Base-by-base conservation (phyloP, 352 stramenopile genomes). In the Phytopythium sindhum region DNA sequence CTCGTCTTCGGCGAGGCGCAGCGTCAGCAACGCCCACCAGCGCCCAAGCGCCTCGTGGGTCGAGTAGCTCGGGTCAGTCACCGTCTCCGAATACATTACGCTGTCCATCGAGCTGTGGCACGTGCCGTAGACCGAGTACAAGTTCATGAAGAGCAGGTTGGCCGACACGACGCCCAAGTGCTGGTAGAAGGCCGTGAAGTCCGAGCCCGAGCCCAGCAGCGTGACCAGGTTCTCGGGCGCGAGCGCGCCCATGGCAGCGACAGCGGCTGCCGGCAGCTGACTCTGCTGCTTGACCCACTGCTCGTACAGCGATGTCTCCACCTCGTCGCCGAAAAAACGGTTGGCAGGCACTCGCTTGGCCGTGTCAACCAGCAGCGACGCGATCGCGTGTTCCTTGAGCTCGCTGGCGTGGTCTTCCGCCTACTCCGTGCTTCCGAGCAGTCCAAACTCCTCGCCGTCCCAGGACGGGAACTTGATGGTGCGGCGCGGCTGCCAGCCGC, bases 51-150 rank as follows among this genome's bases (percentile, higher is more conserved):
- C 65, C 8, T 61, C 59, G 51, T 84, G 77, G 8, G 72, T 67
- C 39, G 59, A 51, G 61, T 77, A 88, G n/a, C 66, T 60, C 47
- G 80, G 78, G 63, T 89, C 80, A 4, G 53, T 74, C 26, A 79
- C 59, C 19, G 79, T 78, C 41, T 88, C 79, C 19, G 48, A 54
- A 45, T 74, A 95, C 41, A 60, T 65, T 58, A 90, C 75, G 33
- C 68, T 87, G 70, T 95, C 86, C 69, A 90, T 93, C 24, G 87
- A 77, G 60, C 69, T 87, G 67, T 95, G 86, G 65, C 92, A 91
- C 47, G 73, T 64, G 28, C 82, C 82, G 69, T 91, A 91, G 8
- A 57, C 58, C 4, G 44, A 47, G 31, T 58, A 48, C 28, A n/a
- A 56, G 48, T 64, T 31, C 51, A 54, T 50, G 60, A 88, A 90